Evolutionary conservation across 2,329 filamentous ascomycete genomes (phyloP), one percentile per base, ranked within the genome.

Genomic region (Aureobasidium lini): DNA sequence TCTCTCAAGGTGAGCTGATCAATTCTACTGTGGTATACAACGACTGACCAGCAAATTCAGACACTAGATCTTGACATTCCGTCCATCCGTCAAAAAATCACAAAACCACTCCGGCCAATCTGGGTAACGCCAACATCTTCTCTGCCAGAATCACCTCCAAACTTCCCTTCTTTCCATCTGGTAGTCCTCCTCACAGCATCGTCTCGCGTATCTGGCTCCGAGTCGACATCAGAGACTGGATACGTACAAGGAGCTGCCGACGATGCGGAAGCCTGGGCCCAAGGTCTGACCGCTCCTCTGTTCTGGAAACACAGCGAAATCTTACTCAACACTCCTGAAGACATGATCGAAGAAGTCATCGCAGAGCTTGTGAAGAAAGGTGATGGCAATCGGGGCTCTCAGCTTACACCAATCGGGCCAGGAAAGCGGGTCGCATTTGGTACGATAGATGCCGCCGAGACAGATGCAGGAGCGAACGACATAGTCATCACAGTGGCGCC

Each of bases 181-280:
- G 76, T 97, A 2, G 81, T 97, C 23, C 89, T 94, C 68, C 94
- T 90, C 69, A 96, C 91, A 1, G 88, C 90, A 11, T 96, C 90
- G 1, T 81, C 85, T 34, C 81, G 87, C 15, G 85, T 91, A 1
- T 75, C 76, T 1, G 87, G 85, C 11, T 84, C 82, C 3, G 89
- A 93, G 70, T 78, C 83, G 65, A 40, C 42, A 3, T 83, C 83
- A 31, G 85, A 87, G 68, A 83, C 81, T 3, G 86, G 85, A 6
- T 99, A 99, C 69, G 87, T 99, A 61, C 94, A 97, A 73, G 94
- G 94, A 53, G 93, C 93, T 0, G 94, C 88, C 2, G 94, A 99
- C 72, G 94, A 99, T 71, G 90, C 88, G 11, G 94, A 99, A 77
- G 90, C 89, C 65, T 99, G 94, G 94, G 87, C 91, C 1, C 76